Base-by-base conservation (phyloP, 495 filamentous ascomycete genomes). In the Aspergillus coremiiformis region DNA sequence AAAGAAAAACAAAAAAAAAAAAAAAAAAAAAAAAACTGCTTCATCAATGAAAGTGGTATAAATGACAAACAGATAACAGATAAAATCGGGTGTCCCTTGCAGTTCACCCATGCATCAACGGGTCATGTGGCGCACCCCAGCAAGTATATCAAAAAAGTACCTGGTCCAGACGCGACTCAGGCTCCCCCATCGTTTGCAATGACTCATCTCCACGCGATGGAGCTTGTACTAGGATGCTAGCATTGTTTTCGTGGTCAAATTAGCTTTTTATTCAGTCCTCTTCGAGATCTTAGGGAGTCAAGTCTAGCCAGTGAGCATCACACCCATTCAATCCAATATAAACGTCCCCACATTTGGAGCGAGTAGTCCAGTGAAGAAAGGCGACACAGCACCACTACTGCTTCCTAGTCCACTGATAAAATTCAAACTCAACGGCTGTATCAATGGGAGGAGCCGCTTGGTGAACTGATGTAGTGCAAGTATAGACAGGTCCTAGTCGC, bases 401-500 rank as follows among this genome's bases (percentile, higher is more conserved):
- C 82, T 87, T 0, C 89, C 87, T 62, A 87, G 79, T 21, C 84
- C 82, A 47, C 77, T 80, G 46, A 91, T 83, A 48, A 90, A 79
- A 17, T 84, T 78, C 51, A 94, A 68, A 14, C 78, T 78, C 26
- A 80, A 82, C 32, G 84, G 80, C 58, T 84, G 84, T 52, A 90
- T 72, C 47, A 74, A 69, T 14, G 76, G 74, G 3, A 77, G 77
- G 37, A 93, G 72, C 12, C 82, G 70, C 49, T 76, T 70, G 32
- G 79, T 78, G 55, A 90, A 90, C 75, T 1, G 78, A 78, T 19
- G 80, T 82, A 1, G 83, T 81, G 56, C 83, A 89, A 0, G 88
- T 87, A 52, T 87, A 84, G 1, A 92, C 74, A 0, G 89, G 87
- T 0, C 90, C 89, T 10, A 94, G 68, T n/a, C 91, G 63, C 30